Evolutionary conservation across 169 alveolate species (phyloP).

Genomic region (Eimeria tenella): DNA sequence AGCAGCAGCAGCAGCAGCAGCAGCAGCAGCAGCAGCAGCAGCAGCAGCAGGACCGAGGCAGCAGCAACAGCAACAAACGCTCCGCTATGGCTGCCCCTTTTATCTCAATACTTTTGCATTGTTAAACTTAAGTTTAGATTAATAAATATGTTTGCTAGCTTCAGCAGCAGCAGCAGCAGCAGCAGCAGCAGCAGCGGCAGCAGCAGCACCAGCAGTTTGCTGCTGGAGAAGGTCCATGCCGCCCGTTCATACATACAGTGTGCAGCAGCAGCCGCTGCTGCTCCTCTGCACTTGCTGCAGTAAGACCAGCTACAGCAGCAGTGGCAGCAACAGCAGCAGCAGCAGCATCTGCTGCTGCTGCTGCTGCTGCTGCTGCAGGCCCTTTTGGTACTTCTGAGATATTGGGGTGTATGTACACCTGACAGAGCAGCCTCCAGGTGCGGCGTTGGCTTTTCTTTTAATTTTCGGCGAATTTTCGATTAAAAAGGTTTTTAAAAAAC

Average conservation of each 20-base stretch:
- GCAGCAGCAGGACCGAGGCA: not conserved
- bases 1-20: not conserved
- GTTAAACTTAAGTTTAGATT: not conserved
- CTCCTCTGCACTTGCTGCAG: not conserved
- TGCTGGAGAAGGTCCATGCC: not conserved
- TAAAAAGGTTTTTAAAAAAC: no score
- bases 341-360: not conserved
- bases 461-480: no score
- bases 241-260: not conserved
- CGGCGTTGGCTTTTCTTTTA: no score
- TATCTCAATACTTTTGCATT: not conserved
- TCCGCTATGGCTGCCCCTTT: not conserved
- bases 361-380: not conserved
- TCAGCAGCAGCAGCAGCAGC: not conserved
- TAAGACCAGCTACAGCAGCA: no score
- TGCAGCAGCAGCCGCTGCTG: conserved; percentile 7
- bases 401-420: no score
- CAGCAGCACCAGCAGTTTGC: not conserved
- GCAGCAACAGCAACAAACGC: not conserved
- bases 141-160: not conserved
- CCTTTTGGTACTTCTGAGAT: not conserved
- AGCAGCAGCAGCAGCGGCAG: not conserved
- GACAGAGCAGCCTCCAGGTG: no score
- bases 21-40: not conserved
- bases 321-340: no score